Evolutionary conservation across 108 stramenopile species (phyloP).

Genomic region (Nitzschia putrida): DNA sequence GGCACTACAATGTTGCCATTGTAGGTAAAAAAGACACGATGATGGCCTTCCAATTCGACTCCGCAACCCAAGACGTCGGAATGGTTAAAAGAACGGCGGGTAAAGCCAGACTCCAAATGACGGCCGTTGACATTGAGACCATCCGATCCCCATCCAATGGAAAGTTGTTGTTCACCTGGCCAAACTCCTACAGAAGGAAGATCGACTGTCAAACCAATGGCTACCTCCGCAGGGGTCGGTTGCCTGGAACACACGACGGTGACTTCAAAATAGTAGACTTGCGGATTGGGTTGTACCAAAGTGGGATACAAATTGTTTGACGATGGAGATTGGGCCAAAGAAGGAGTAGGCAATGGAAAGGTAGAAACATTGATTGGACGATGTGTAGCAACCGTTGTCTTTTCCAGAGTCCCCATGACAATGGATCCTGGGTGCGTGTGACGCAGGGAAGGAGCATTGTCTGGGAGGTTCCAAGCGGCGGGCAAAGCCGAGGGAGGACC

Average conservation of each 20-base stretch:
- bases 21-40: slow-evolving; percentile 28
- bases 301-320: background rate
- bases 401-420: background rate
- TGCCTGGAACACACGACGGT: background rate
- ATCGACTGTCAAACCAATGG: slow-evolving; percentile 7
- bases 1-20: slow-evolving; percentile 22
- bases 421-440: slow-evolving; percentile 10
- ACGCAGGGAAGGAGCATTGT: background rate
- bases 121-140: slow-evolving; percentile 13
- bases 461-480: background rate
- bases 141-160: slow-evolving; percentile 18
- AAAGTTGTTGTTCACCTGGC: slow-evolving; percentile 18
- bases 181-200: background rate
- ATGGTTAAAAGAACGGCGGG: background rate
- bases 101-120: background rate
- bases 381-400: slow-evolving; percentile 1
- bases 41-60: slow-evolving; percentile 15
- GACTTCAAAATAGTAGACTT: slow-evolving; percentile 24
- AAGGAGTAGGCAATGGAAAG: too few relatives aligned
- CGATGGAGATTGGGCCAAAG: too few relatives aligned
- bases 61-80: slow-evolving; percentile 39
- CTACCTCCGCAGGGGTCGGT: slow-evolving; percentile 2
- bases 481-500: background rate
- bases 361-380: background rate
- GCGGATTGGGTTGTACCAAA: background rate